These are phyloP conservation scores for Spathaspora sp. DNA, from an alignment of 1,139 yeast genomes.

Conservation along the genomic window DNA sequence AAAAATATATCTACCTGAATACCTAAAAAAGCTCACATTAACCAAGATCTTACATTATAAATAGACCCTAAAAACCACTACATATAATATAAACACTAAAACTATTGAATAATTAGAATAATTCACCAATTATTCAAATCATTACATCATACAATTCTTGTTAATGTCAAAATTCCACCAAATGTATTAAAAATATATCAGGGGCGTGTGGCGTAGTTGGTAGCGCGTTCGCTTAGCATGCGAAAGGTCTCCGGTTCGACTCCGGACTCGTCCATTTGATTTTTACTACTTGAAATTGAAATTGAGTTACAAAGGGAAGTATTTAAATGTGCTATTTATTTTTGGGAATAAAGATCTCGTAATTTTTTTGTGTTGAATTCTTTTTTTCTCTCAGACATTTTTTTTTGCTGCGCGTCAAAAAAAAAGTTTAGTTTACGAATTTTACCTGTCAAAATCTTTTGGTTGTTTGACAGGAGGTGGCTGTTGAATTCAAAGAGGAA, in stretches of 20 bases:
- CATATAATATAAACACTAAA: neutral
- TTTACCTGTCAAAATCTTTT: neutral
- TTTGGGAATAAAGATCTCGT: neutral
- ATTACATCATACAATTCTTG: neutral
- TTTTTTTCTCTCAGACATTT: neutral
- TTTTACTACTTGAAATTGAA: constrained; percentile 9
- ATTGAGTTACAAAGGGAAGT: neutral
- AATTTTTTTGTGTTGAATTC: neutral
- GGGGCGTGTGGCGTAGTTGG: constrained; percentile 94
- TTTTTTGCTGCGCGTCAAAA: too few relatives aligned
- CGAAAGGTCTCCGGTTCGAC: constrained; percentile 89
- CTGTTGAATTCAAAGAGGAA: too few relatives aligned
- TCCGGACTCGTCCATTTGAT: constrained; percentile 79
- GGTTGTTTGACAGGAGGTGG: neutral
- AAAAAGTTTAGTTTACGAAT: neutral
- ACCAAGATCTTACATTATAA: neutral
- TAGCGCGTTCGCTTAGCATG: constrained; percentile 92
- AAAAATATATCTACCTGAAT: too few relatives aligned
- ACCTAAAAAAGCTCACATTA: neutral
- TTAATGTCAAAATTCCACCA: neutral
- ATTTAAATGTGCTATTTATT: neutral
- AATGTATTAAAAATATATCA: neutral
- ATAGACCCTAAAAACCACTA: neutral
- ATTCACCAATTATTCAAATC: neutral
- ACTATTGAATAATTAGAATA: neutral